Percentiles rank a stretch among this genome's conserved stretches.
phyloP scores from a whole-genome alignment of 164 flowering plant genomes.

The Cinnamomum chago region DNA sequence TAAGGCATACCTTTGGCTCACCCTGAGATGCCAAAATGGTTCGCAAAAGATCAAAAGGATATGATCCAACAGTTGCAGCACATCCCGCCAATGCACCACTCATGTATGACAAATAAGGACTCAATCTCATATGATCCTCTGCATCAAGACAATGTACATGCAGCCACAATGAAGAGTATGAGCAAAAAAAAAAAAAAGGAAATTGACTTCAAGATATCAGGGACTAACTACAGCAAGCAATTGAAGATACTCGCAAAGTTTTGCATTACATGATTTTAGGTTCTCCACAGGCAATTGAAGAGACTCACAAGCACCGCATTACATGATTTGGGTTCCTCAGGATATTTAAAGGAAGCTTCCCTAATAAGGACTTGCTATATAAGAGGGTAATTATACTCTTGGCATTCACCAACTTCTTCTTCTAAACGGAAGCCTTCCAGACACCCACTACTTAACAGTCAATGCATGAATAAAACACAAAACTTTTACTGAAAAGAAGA shows the following conservation, averaged over 20 bases:
- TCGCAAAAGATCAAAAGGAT: slow-evolving; percentile 93
- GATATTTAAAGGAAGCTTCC: too few species aligned
- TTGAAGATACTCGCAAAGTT: background rate
- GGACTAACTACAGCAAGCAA: background rate
- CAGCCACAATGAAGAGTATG: slow-evolving; percentile 1
- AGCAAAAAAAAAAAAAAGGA: background rate
- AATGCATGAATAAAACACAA: background rate
- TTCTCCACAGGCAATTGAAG: background rate
- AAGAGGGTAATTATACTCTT: too few species aligned
- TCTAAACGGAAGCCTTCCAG: too few species aligned
- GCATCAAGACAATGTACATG: slow-evolving; percentile 29
- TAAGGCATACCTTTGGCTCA: slow-evolving; percentile 85
- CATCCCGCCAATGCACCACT: slow-evolving; percentile 97
- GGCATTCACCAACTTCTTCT: too few species aligned
- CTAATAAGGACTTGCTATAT: too few species aligned
- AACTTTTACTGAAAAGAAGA: background rate
- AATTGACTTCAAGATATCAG: background rate
- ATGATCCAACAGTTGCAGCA: slow-evolving; percentile 96
- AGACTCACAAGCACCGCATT: background rate
- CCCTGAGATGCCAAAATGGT: slow-evolving; percentile 98
- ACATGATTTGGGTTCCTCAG: too few species aligned
- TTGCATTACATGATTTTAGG: too few species aligned
- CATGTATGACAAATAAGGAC: slow-evolving; percentile 81
- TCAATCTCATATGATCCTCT: slow-evolving; percentile 74
- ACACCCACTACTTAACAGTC: too few species aligned